These are phyloP conservation scores for Lumnitzera littorea DNA, from an alignment of 345 rosid species.

Conservation along the genomic window DNA sequence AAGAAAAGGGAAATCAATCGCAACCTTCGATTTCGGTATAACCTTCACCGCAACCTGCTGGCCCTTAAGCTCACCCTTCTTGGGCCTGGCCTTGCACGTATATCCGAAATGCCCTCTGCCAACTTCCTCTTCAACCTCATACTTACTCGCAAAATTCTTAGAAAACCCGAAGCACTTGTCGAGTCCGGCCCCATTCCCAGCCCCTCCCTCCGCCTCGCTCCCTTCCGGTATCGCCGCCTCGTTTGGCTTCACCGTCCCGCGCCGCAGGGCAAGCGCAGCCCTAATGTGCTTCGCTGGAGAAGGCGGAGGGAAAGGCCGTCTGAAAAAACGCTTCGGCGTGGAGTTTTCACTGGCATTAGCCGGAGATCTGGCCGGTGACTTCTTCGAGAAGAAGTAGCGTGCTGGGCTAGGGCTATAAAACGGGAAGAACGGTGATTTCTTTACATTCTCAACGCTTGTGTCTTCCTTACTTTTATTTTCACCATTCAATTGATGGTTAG, in stretches of 20 bases:
- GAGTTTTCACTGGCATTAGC: conserved; percentile 52
- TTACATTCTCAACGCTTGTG: conserved; percentile 25
- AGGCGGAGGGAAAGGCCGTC: conserved; percentile 80
- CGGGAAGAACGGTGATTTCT: conserved; percentile 76
- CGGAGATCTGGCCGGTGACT: conserved; percentile 71
- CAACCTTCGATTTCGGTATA: conserved; percentile 83
- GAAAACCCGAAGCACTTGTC: conserved; percentile 90
- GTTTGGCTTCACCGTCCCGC: conserved; percentile 55
- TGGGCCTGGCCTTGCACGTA: conserved; percentile 82
- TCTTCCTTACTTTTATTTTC: conserved; percentile 12
- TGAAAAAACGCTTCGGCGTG: conserved; percentile 72
- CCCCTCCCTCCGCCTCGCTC: conserved; percentile 42
- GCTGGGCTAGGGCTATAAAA: conserved; percentile 90
- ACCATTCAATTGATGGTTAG: conserved; percentile 6
- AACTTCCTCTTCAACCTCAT: conserved; percentile 82
- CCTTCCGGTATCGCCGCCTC: conserved; percentile 64
- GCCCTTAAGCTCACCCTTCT: conserved; percentile 89
- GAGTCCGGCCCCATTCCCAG: conserved; percentile 37
- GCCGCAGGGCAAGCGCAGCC: conserved; percentile 65
- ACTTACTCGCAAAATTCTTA: conserved; percentile 60
- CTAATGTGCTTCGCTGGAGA: conserved; percentile 94
- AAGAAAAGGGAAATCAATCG: conserved; percentile 1
- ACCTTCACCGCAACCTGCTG: conserved; percentile 93
- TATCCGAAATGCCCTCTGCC: conserved; percentile 98
- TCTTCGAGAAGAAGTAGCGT: conserved; percentile 71